Base-by-base conservation (phyloP, 768 basidiomycete genomes). In the Gloeopeniophorella convolvens region DNA sequence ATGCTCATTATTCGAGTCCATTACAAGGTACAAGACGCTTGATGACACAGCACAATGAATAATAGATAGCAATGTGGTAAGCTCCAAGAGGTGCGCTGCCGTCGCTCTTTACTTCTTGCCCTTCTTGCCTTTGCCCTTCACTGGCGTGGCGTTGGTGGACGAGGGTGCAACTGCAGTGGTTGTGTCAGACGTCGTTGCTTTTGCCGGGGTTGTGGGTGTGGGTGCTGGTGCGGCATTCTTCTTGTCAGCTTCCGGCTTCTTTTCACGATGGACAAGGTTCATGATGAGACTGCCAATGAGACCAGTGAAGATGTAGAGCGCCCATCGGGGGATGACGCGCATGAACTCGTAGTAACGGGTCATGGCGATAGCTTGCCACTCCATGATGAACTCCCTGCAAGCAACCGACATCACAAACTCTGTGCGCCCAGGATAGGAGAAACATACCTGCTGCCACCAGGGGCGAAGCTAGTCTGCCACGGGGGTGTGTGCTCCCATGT, bases 401-500 rank as follows among this genome's bases (percentile, higher is more conserved):
- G 33, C 8, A 21, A 48, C 43, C 36, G 28, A 35, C 15, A 45
- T 50, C 34, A 43, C 30, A 27, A 21, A 21, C 24, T 30, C 33
- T 16, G 21, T 30, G 6, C 3, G 18, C 15, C 47, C 18, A 13
- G 40, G 13, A 49, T 61, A 31, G 41, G 45, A 18, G 33, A 42
- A 40, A 62, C 72, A 24, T 61, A 88, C 90, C 82, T 75, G 48
- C 73, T 72, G 33, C 91, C 90, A 32, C 89, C 89, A 7, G 91
- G 91, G 8, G 79, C 78, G 57, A 78, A 94, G 28, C 70, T 60
- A 10, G 80, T 71, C 13, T 68, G 66, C 92, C 91, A 95, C 2
- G 82, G 78, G 6, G 77, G 70, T n/a, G 77, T 77, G 3, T 70
- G 61, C 48, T 72, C 71, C 78, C 81, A 93, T 16, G 64, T 73